Conservation (phyloP, 768 basidiomycete species). For the Cantharellus cinnabarinus region DNA sequence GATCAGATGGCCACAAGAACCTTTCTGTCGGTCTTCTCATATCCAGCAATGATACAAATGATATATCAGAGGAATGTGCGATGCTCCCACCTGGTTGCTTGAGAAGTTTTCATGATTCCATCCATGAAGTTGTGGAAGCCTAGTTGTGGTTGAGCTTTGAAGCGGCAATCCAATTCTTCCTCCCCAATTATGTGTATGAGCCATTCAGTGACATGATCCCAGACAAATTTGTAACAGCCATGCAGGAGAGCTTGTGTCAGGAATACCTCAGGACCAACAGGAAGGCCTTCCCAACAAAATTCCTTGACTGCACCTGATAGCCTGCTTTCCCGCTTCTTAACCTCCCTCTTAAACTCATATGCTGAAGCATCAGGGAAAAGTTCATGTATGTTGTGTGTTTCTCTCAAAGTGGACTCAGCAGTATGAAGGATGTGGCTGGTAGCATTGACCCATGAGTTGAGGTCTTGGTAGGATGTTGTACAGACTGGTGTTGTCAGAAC, state of each 20-base stretch:
- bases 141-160: constrained; percentile 9
- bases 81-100: too few species aligned
- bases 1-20: not conserved
- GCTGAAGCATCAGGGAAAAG: constrained; percentile 26
- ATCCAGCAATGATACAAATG: too few species aligned
- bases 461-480: too few species aligned
- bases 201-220: constrained; percentile 23
- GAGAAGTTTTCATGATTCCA: too few species aligned
- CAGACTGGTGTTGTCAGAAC: too few species aligned
- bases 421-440: too few species aligned
- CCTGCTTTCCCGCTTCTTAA: constrained; percentile 15
- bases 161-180: constrained; percentile 9
- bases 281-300: constrained; percentile 12
- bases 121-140: too few species aligned
- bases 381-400: too few species aligned
- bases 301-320: constrained; percentile 15
- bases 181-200: constrained; percentile 6
- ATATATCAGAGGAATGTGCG: too few species aligned
- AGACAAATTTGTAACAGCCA: constrained; percentile 20
- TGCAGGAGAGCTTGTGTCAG: constrained; percentile 27
- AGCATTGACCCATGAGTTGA: too few species aligned
- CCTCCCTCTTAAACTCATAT: constrained; percentile 18
- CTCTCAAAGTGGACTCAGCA: too few species aligned
- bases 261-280: constrained; percentile 7
- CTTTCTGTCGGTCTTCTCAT: not conserved